A percentile compares a stretch with the other conserved stretches of the same genome.
Evolutionary conservation across 352 stramenopile species (phyloP).

Genomic region (Phytophthora hibernalis): DNA sequence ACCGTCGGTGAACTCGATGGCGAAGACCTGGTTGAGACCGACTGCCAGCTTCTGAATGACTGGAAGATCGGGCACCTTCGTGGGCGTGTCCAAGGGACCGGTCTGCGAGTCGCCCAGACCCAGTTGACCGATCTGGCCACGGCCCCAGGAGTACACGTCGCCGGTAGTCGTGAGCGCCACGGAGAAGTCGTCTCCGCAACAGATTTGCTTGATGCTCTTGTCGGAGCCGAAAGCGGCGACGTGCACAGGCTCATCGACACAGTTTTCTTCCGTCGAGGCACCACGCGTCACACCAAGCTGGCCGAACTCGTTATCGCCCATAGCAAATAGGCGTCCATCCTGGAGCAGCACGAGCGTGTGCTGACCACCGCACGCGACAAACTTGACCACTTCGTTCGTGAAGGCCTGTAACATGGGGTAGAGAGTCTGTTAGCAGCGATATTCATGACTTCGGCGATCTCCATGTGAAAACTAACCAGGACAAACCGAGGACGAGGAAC

Average conservation of each 20-base stretch:
- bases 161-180: slow-evolving; percentile 56
- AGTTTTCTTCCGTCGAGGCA: slow-evolving; percentile 41
- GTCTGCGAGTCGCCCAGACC: slow-evolving; percentile 54
- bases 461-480: slow-evolving; percentile 43
- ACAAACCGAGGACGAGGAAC: slow-evolving; percentile 73
- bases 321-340: slow-evolving; percentile 67
- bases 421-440: background rate
- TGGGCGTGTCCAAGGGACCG: slow-evolving; percentile 49
- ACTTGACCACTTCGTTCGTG: slow-evolving; percentile 55
- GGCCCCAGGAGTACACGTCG: slow-evolving; percentile 79
- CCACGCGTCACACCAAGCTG: slow-evolving; percentile 58
- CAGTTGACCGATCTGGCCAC: slow-evolving; percentile 72
- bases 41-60: slow-evolving; percentile 69
- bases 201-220: slow-evolving; percentile 52
- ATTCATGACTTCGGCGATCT: background rate
- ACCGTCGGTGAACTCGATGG: slow-evolving; percentile 80
- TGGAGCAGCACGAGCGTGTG: slow-evolving; percentile 75
- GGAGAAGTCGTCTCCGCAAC: slow-evolving; percentile 75
- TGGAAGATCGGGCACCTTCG: slow-evolving; percentile 60
- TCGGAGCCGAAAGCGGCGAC: slow-evolving; percentile 31
- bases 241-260: slow-evolving; percentile 46
- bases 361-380: slow-evolving; percentile 71
- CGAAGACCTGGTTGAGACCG: slow-evolving; percentile 81
- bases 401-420: slow-evolving; percentile 46
- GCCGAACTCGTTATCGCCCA: slow-evolving; percentile 80